These are phyloP conservation scores for Chlamydomonas schloesseri DNA, from an alignment of 139 green algal species.

Conservation along the genomic window DNA sequence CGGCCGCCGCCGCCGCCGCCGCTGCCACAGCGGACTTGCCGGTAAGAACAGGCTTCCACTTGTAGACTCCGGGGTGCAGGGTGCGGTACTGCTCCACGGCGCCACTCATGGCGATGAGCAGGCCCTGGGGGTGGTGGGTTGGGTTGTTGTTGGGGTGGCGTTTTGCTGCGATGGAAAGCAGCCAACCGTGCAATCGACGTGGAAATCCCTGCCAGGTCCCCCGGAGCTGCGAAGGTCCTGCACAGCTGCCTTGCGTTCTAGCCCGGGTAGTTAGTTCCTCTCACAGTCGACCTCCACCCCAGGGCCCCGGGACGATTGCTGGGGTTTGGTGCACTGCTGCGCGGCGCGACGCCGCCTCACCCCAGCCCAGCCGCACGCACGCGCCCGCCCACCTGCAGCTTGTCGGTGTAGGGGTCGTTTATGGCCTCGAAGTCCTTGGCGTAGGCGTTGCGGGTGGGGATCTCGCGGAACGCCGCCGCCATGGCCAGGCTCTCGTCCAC, in stretches of 20 bases:
- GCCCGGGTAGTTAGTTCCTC: too few relatives aligned
- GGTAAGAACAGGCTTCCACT: too few relatives aligned
- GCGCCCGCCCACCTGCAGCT: conserved; percentile 32
- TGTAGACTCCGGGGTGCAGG: background rate
- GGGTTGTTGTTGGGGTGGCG: too few relatives aligned
- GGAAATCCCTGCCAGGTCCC: too few relatives aligned
- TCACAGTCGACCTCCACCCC: too few relatives aligned
- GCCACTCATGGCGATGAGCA: background rate
- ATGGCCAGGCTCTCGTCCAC: conserved; percentile 58
- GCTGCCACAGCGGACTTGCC: too few relatives aligned
- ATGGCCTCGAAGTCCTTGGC: background rate
- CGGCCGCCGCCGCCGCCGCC: too few relatives aligned
- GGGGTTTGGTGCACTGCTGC: too few relatives aligned
- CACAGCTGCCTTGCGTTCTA: background rate
- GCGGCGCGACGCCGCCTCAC: too few relatives aligned
- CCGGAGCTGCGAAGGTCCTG: background rate
- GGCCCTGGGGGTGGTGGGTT: background rate
- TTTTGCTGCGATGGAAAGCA: too few relatives aligned
- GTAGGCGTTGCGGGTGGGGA: background rate
- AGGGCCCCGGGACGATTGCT: too few relatives aligned
- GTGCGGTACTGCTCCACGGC: conserved; percentile 18
- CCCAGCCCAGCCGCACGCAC: too few relatives aligned
- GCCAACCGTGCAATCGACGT: background rate
- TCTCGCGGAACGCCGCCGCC: conserved; percentile 9
- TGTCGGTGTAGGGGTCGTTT: background rate